Evolutionary conservation across 192 early-diverging fungal species (phyloP).

Genomic region (Coemansia sp.): DNA sequence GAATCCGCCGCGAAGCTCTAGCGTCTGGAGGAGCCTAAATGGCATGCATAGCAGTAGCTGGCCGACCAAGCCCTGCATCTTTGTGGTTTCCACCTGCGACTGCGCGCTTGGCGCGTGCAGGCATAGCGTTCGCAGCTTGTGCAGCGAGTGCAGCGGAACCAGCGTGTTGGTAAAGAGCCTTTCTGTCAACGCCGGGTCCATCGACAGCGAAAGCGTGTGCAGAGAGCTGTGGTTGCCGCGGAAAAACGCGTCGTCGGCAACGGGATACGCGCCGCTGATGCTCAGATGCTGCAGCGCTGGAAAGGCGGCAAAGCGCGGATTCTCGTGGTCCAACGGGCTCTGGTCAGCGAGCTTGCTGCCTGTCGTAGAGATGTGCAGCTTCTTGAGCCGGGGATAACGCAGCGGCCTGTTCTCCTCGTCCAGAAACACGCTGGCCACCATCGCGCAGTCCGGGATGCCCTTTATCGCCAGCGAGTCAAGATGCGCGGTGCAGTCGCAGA

Average conservation of each 20-base stretch:
- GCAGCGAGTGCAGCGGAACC: neutral
- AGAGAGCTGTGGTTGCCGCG: neutral
- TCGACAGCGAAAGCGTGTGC: neutral
- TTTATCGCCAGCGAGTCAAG: neutral
- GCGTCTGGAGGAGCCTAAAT: neutral
- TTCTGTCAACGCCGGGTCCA: neutral
- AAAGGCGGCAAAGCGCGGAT: neutral
- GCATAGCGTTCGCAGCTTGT: neutral
- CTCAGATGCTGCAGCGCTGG: neutral
- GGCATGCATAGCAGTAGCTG: neutral
- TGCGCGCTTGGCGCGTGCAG: neutral
- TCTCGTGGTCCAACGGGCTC: too few relatives aligned
- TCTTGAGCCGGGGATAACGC: neutral
- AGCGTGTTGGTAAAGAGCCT: neutral
- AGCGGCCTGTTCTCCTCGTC: neutral
- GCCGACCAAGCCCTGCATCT: neutral
- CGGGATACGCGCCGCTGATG: neutral
- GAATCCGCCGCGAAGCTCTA: neutral
- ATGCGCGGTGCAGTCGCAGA: neutral
- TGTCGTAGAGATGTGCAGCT: neutral
- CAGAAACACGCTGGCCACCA: neutral
- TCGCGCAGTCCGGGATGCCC: neutral
- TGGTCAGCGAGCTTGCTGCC: neutral
- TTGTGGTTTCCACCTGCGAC: neutral
- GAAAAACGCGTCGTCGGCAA: neutral